phyloP scores from a whole-genome alignment of 1,284 basidiomycete species.

The Ganoderma sinense region DNA sequence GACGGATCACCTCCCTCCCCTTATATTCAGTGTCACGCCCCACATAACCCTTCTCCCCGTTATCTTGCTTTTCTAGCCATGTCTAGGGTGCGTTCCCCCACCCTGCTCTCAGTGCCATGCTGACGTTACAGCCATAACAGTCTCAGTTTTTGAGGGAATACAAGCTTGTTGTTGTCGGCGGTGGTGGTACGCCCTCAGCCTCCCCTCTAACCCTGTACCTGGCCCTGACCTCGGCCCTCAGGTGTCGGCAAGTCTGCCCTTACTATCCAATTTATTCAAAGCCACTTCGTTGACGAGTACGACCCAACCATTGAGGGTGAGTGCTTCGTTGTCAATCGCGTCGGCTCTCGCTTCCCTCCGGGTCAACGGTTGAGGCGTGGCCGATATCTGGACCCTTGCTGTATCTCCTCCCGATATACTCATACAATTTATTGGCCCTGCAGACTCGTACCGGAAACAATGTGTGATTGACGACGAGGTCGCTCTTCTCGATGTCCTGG shows the following conservation, averaged over 20 bases:
- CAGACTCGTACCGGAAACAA: constrained; percentile 96
- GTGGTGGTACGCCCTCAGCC: constrained; percentile 80
- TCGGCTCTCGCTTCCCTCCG: background rate
- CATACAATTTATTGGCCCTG: background rate
- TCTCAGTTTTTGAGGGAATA: constrained; percentile 95
- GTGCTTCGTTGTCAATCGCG: constrained; percentile 20
- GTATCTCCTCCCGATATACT: background rate
- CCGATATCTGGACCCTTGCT: background rate
- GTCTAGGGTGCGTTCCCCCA: constrained; percentile 39
- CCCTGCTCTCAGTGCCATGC: background rate
- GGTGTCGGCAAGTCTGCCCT: constrained; percentile 97
- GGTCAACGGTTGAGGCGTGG: background rate
- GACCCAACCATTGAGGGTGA: constrained; percentile 96
- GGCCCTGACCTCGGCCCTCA: constrained; percentile 41
- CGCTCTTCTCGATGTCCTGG: constrained; percentile 95
- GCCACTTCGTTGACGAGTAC: constrained; percentile 98
- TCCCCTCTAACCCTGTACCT: background rate
- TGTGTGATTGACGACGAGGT: constrained; percentile 98
- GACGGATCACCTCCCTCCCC: constrained; percentile 32
- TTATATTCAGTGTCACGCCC: constrained; percentile 27
- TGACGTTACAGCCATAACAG: constrained; percentile 38
- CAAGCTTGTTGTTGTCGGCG: constrained; percentile 97
- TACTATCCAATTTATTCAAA: constrained; percentile 98
- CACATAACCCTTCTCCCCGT: constrained; percentile 21
- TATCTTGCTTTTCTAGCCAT: constrained; percentile 31